Evolutionary conservation across 306 rosid species (phyloP).

Genomic region (Castanopsis chinensis): DNA sequence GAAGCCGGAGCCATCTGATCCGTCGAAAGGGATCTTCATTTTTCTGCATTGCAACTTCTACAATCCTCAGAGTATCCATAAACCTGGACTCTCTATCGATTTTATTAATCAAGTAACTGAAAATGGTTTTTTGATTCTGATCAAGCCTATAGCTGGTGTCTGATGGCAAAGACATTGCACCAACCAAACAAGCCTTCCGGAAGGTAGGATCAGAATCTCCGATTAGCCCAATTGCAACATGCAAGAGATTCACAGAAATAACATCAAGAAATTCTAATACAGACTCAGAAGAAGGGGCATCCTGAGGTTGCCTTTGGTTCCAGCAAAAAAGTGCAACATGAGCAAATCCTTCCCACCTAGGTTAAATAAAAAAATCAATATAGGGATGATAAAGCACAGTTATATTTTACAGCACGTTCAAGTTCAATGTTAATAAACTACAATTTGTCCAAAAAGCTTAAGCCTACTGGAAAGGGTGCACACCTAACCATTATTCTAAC

Average conservation of each 20-base stretch:
- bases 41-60: slow-evolving; percentile 54
- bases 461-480: no score
- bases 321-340: slow-evolving; percentile 68
- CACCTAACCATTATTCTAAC: no score
- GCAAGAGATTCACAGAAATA: slow-evolving; percentile 49
- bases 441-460: no score
- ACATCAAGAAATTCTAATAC: slow-evolving; percentile 34
- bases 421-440: neutral
- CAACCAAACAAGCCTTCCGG: slow-evolving; percentile 79
- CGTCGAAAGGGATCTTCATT: slow-evolving; percentile 64
- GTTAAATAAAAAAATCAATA: slow-evolving; percentile 9
- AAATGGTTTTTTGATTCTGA: slow-evolving; percentile 41
- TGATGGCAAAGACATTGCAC: slow-evolving; percentile 37
- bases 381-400: slow-evolving; percentile 2
- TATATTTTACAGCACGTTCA: neutral
- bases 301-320: slow-evolving; percentile 36
- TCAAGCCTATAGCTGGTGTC: slow-evolving; percentile 37
- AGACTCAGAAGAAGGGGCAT: slow-evolving; percentile 20
- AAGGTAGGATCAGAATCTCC: slow-evolving; percentile 52
- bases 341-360: slow-evolving; percentile 87
- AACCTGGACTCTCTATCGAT: slow-evolving; percentile 43
- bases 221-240: slow-evolving; percentile 57
- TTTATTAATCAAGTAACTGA: slow-evolving; percentile 49
- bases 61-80: slow-evolving; percentile 42
- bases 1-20: slow-evolving; percentile 58